Evolutionary conservation across 768 basidiomycete genomes (phyloP), one percentile per base, ranked within the genome.

Genomic region (Amanita fuliginea): DNA sequence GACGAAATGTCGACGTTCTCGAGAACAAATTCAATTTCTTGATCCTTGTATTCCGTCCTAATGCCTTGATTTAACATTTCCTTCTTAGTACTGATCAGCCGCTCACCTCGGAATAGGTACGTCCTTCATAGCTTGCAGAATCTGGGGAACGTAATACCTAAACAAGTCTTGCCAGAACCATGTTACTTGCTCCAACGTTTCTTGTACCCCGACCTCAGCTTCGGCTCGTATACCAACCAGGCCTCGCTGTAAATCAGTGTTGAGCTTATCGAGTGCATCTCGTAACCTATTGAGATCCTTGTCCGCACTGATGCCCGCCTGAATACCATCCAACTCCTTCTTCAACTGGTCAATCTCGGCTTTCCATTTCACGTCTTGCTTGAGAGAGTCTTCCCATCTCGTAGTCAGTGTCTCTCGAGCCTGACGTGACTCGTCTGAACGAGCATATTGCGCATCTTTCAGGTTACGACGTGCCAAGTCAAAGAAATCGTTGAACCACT

Each of bases 151-250:
- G 57, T 89, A 90, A 13, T 89, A 83, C 56, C 82, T 85, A 69
- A 87, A 81, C 6, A 90, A 52, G 53, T 93, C 90, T 60, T 82
- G 76, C 82, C 81, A 86, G 65, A 86, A 77, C 85, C 85, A 87
- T 1, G 80, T 74, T 4, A 76, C 73, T 41, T 80, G 74, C 47
- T 83, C 80, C 53, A 81, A 57, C 3, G 75, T 72, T 8, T 71
- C 72, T 57, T 80, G 72, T 39, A 80, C 39, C 5, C 73, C 71
- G 0, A 67, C 66, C 55, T 66, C 54, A 6, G 71, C 63, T 53
- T 70, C 59, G 32, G 64, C 58, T 4, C 71, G 55, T 6, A 60
- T 65, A 21, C 63, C 63, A 18, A 57, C 67, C 42, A 66, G 54
- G 0, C 68, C 73, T 18, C 63, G 54, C 57, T 77, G 73, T n/a